Evolutionary conservation across 345 rosid species (phyloP).

Genomic region (Gossypium raimondii): DNA sequence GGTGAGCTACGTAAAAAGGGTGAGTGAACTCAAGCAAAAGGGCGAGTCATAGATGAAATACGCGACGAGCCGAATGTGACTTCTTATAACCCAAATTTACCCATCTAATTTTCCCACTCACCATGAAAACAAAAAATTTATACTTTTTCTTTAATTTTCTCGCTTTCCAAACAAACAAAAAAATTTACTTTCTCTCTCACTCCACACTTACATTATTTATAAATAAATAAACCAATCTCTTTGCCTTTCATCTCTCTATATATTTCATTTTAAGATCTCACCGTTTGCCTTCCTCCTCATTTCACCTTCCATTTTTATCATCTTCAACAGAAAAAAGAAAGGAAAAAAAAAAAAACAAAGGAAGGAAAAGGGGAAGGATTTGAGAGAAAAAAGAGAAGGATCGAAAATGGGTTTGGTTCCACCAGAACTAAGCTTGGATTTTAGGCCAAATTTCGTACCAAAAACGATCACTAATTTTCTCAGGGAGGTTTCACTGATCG

Average conservation of each 20-base stretch:
- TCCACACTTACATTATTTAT: slow-evolving; percentile 1
- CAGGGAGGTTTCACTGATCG: slow-evolving; percentile 44
- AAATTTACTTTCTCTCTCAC: slow-evolving; percentile 1
- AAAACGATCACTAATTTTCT: slow-evolving; percentile 51
- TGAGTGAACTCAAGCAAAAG: slow-evolving; percentile 16
- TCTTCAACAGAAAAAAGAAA: background rate
- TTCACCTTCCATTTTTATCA: background rate
- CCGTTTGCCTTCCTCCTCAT: slow-evolving; percentile 18
- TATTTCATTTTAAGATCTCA: slow-evolving; percentile 28
- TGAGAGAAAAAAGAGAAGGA: background rate
- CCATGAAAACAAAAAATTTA: background rate
- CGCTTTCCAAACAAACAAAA: slow-evolving; percentile 24
- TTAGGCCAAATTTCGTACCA: slow-evolving; percentile 41
- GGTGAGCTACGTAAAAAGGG: background rate
- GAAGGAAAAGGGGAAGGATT: background rate
- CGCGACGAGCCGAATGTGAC: slow-evolving; percentile 58
- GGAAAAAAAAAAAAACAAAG: too few species aligned
- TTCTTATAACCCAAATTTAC: slow-evolving; percentile 9
- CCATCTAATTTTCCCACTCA: background rate
- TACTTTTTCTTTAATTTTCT: slow-evolving; percentile 10
- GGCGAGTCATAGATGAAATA: slow-evolving; percentile 34
- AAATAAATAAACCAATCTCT: background rate
- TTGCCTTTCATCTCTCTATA: slow-evolving; percentile 21
- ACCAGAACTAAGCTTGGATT: slow-evolving; percentile 70
- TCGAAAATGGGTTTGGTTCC: slow-evolving; percentile 53